Percentiles rank a stretch among this genome's conserved stretches.
Evolutionary conservation across 345 rosid genomes (phyloP).

Genomic region (Populus euphratica): DNA sequence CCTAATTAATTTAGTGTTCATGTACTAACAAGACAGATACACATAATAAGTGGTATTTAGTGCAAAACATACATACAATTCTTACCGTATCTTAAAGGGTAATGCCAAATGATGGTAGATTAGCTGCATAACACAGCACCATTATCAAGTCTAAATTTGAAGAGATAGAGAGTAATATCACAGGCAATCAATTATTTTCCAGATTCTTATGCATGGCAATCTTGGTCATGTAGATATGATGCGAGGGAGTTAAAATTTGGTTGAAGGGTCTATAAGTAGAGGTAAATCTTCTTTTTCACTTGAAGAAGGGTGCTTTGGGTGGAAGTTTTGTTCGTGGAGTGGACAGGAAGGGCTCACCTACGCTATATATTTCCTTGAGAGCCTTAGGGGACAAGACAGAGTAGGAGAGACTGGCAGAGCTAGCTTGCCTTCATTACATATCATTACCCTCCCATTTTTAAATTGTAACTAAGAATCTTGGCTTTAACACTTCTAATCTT

Average conservation of each 20-base stretch:
- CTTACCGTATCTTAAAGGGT: background rate
- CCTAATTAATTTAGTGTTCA: background rate
- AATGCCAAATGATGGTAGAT: background rate
- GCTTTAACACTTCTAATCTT: slow-evolving; percentile 8
- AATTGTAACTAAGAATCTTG: slow-evolving; percentile 16
- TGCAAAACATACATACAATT: background rate
- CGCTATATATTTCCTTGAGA: slow-evolving; percentile 18
- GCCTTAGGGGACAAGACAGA: slow-evolving; percentile 42
- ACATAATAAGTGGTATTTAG: background rate
- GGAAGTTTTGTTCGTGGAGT: slow-evolving; percentile 38
- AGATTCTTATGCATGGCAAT: background rate
- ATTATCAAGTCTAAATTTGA: background rate
- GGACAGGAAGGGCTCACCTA: slow-evolving; percentile 46
- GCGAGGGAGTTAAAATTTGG: slow-evolving; percentile 3
- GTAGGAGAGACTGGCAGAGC: slow-evolving; percentile 28
- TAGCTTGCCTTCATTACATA: slow-evolving; percentile 16
- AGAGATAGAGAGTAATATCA: background rate
- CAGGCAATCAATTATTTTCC: background rate
- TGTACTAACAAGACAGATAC: background rate
- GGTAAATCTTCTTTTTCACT: slow-evolving; percentile 31
- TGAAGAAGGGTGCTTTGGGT: slow-evolving; percentile 32
- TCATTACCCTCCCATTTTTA: slow-evolving; percentile 19
- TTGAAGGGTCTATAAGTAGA: slow-evolving; percentile 25
- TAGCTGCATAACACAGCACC: background rate
- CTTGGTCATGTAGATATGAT: background rate